phyloP scores from a whole-genome alignment of 2,329 filamentous ascomycete genomes.

The Monilinia fructicola region DNA sequence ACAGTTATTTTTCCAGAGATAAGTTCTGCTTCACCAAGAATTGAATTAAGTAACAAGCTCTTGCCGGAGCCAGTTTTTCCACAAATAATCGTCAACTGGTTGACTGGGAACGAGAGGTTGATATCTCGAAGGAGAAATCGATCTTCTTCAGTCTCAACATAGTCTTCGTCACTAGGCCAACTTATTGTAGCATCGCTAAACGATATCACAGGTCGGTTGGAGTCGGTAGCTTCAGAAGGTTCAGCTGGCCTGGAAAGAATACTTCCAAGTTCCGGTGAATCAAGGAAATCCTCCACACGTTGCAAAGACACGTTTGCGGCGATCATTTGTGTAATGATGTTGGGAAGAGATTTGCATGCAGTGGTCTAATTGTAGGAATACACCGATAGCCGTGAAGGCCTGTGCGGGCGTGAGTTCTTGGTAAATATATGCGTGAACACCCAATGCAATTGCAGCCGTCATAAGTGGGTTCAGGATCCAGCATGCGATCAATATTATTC shows the following conservation, averaged over 20 bases:
- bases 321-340: constrained; percentile 66
- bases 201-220: constrained; percentile 45
- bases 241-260: constrained; percentile 48
- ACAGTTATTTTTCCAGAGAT: constrained; percentile 59
- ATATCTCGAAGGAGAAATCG: constrained; percentile 64
- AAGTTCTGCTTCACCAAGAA: constrained; percentile 73
- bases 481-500: constrained; percentile 38
- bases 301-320: constrained; percentile 70
- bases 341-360: constrained; percentile 66
- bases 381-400: constrained; percentile 72
- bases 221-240: constrained; percentile 39
- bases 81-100: constrained; percentile 69
- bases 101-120: constrained; percentile 63
- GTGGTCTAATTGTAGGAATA: constrained; percentile 70
- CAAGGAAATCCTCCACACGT: constrained; percentile 70
- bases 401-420: constrained; percentile 65
- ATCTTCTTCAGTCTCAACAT: constrained; percentile 20
- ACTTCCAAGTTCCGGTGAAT: constrained; percentile 59
- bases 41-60: constrained; percentile 68
- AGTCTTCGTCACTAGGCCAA: constrained; percentile 47
- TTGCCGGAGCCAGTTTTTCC: constrained; percentile 78
- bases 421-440: constrained; percentile 63
- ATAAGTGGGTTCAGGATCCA: constrained; percentile 72
- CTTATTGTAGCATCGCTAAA: constrained; percentile 68
- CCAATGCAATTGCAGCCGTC: constrained; percentile 67